Evolutionary conservation across 148 eudicot species (phyloP).

Genomic region (Vaccinium macrocarpon): DNA sequence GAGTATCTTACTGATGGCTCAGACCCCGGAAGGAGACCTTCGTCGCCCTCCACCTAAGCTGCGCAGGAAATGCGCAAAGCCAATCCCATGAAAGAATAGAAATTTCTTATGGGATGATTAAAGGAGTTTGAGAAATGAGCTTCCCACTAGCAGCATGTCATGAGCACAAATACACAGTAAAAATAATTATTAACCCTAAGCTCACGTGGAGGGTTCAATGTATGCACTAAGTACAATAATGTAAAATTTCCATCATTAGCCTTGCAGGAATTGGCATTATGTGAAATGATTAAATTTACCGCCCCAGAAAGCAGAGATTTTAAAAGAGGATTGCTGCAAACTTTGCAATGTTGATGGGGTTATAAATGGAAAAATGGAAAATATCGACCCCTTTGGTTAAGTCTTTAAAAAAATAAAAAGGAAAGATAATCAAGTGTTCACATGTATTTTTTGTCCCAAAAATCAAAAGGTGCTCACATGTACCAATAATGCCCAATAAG

Average conservation of each 20-base stretch:
- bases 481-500: conserved; percentile 31
- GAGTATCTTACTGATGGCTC: no score
- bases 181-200: conserved; percentile 25
- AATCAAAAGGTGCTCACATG: conserved; percentile 24
- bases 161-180: conserved; percentile 11
- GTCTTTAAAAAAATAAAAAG: background rate
- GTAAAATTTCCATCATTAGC: conserved; percentile 52
- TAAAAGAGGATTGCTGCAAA: conserved; percentile 14
- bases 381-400: background rate
- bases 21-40: no score
- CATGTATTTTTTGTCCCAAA: conserved; percentile 18
- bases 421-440: conserved; percentile 19
- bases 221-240: conserved; percentile 38
- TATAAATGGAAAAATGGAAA: conserved; percentile 11
- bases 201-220: conserved; percentile 53
- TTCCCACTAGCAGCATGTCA: background rate
- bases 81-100: background rate
- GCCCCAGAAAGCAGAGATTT: conserved; percentile 24
- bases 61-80: no score
- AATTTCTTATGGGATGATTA: background rate
- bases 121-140: background rate
- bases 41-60: no score
- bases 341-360: conserved; percentile 23
- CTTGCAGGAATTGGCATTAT: conserved; percentile 57
- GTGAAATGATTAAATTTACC: conserved; percentile 52